Evolutionary conservation across 208 protist species (phyloP).

Genomic region (Leishmania major): DNA sequence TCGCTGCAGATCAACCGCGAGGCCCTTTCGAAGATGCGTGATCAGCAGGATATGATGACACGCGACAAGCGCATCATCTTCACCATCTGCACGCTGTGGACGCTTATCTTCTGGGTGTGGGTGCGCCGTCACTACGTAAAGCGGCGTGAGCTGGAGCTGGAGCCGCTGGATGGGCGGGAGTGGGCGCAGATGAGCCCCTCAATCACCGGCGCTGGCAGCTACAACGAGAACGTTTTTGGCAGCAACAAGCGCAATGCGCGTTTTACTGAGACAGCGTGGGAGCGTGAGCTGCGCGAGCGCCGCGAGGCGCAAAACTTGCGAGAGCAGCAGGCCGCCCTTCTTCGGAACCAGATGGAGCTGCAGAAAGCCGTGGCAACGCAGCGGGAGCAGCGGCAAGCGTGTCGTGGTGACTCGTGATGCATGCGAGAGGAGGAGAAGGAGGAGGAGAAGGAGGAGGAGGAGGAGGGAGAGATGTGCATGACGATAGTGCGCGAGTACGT

Average conservation of each 20-base stretch:
- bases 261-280: conserved; percentile 70
- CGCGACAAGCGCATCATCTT: conserved; percentile 79
- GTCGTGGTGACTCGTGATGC: not conserved
- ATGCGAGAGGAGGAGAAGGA: not conserved
- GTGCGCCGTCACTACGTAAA: conserved; percentile 82
- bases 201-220: conserved; percentile 60
- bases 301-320: conserved; percentile 33
- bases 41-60: conserved; percentile 84
- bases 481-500: not conserved
- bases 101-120: conserved; percentile 84
- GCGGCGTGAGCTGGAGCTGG: conserved; percentile 47
- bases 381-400: not conserved
- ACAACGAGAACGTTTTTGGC: conserved; percentile 57
- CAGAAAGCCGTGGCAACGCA: conserved; percentile 25
- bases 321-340: conserved; percentile 12
- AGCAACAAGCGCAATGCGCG: conserved; percentile 66
- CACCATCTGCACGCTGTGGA: conserved; percentile 54
- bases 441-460: not conserved
- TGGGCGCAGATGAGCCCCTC: conserved; percentile 29
- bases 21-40: conserved; percentile 76
- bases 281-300: conserved; percentile 73
- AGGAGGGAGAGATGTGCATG: not conserved
- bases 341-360: conserved; percentile 28
- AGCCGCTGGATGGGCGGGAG: conserved; percentile 13
- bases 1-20: conserved; percentile 81